Evolutionary conservation across 495 filamentous ascomycete genomes (phyloP).

Genomic region (Penicillium soppii): DNA sequence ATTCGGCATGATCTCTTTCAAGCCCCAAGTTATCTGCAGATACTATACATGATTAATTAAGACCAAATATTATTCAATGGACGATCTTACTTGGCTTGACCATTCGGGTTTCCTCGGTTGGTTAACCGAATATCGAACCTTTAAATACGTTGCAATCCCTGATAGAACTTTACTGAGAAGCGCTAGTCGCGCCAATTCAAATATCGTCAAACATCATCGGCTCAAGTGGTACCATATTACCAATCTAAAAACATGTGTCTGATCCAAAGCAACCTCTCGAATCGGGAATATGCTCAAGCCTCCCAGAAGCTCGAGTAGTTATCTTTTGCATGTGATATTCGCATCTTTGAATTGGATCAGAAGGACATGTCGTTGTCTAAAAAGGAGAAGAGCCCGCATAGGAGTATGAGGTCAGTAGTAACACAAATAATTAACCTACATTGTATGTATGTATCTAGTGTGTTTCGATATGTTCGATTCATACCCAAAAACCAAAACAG

Average conservation of each 20-base stretch:
- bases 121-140: background rate
- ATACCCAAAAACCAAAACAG: background rate
- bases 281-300: background rate
- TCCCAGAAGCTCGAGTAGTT: background rate
- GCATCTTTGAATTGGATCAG: background rate
- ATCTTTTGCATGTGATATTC: slow-evolving; percentile 2
- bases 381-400: too few relatives aligned
- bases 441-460: too few relatives aligned
- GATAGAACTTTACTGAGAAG: background rate
- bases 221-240: background rate
- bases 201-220: background rate
- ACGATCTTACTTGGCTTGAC: background rate
- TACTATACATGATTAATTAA: background rate
- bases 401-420: background rate
- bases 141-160: background rate
- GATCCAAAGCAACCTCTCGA: background rate
- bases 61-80: background rate
- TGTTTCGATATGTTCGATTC: background rate
- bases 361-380: too few relatives aligned
- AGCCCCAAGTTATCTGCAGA: slow-evolving; percentile 1
- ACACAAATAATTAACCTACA: slow-evolving; percentile 1
- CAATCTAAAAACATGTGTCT: background rate
- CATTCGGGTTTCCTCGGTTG: background rate
- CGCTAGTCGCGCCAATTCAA: background rate
- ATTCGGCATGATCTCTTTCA: slow-evolving; percentile 7